Evolutionary conservation across 148 eudicot species (phyloP), one percentile per base, ranked within the genome.

Genomic region (Dianthus caryophyllus): DNA sequence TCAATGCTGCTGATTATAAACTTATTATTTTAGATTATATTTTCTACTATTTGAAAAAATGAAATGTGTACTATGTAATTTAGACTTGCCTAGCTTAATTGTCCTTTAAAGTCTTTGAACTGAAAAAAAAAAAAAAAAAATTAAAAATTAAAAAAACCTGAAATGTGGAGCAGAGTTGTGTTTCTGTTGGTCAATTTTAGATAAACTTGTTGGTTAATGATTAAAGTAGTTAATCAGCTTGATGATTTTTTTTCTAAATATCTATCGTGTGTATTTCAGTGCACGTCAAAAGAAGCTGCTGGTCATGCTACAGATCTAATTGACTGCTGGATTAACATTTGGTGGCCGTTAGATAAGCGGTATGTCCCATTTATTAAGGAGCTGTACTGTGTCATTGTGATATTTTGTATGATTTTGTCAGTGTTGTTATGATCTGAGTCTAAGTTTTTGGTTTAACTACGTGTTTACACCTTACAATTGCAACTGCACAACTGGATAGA

Each of bases 291-390:
- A 67, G 82, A 81, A 56, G 78, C 59, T 69, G 83, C 74, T 73
- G 75, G 67, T 75, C 78, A 79, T 69, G 77, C 80, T 7, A 70
- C 80, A 54, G 99, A 94, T 74, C 79, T 94, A 84, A 77, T 94
- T 64, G 89, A 82, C 71, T 82, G 89, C 80, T 85, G 85, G 71
- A 87, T 94, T 66, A 90, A 81, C 70, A 79, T 94, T 72, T 94
- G 99, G 99, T 94, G 99, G 99, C 99, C 99, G 16, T 50, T 90
- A 80, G 99, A 94, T 79, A 94, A 94, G 80, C 29, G 75, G 99
- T 90, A 79, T 80, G 46, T 57, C 75, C 63, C 21, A 46, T 67
- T 24, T 18, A 51, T 24, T 20, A 43, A 44, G 9, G 21, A 14
- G 24, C 36, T 63, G 43, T 63, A 26, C 36, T 63, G n/a, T 39